Evolutionary conservation across 306 rosid genomes (phyloP), one percentile per base, ranked within the genome.

Genomic region (Ochetophila trinervis): DNA sequence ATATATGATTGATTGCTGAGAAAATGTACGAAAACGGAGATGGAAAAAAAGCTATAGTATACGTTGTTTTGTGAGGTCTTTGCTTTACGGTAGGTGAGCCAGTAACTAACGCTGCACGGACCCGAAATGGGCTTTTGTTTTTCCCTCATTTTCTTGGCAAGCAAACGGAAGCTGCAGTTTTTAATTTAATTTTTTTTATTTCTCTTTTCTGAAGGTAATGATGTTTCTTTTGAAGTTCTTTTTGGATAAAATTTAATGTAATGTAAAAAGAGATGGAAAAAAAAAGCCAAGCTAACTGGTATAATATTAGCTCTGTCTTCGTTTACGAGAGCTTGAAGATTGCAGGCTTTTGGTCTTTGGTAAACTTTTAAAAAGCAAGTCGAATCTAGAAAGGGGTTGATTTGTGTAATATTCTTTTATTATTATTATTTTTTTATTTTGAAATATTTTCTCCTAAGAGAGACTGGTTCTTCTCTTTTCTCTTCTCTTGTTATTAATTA

Each of bases 141-240:
- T 66, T 67, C 63, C 49, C 42, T 20, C 37, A 61, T 67, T 77
- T 79, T 67, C 75, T 63, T 20, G 57, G 55, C 68, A 42, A 15
- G 57, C 62, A 65, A 64, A 72, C 72, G 18, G 30, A 17, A 13
- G 47, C 17, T 6, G 16, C 45, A 21, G 10, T 21, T 19, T 24
- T 18, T 30, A 4, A 20, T 27, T 49, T 35, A 1, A 17, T 24
- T 20, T 60, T 36, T 50, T 30, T 8, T 36, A 45, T 55, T 18
- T 9, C 9, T 50, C 54, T 22, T 30, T 74, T 17, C 35, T 30
- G 16, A 47, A 44, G 65, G 63, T 58, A 74, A 78, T 62, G 72
- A 79, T 72, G 77, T 75, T 69, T 71, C 72, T 79, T 86, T 81
- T 67, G 48, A 51, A 66, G 44, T 70, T 71, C 69, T 78, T 78